phyloP scores from a whole-genome alignment of 495 filamentous ascomycete genomes.

The Penicillium antarcticum region DNA sequence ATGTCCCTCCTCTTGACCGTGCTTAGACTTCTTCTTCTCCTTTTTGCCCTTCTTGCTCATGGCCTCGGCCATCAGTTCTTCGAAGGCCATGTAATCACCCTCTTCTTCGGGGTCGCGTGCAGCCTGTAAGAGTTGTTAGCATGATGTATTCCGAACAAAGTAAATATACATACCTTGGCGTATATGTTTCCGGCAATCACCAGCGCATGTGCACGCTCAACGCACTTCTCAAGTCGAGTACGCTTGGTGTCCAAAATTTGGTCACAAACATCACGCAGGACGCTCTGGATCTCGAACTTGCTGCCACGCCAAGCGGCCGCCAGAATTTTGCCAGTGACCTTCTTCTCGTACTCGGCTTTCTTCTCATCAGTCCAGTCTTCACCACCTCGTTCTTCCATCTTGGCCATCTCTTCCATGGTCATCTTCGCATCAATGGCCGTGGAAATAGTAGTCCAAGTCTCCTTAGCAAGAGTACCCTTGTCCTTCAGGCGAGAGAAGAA shows the following conservation, averaged over 20 bases:
- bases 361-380: slow-evolving; percentile 99
- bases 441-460: slow-evolving; percentile 96
- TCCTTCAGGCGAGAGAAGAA: slow-evolving; percentile 94
- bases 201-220: slow-evolving; percentile 88
- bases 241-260: slow-evolving; percentile 72
- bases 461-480: slow-evolving; percentile 93
- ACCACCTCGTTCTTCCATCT: slow-evolving; percentile 88
- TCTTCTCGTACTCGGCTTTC: slow-evolving; percentile 91
- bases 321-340: slow-evolving; percentile 97
- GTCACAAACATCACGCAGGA: slow-evolving; percentile 84
- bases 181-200: slow-evolving; percentile 86
- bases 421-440: slow-evolving; percentile 97
- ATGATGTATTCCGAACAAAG: background rate
- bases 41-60: slow-evolving; percentile 85
- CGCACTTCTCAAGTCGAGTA: slow-evolving; percentile 74
- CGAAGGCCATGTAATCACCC: slow-evolving; percentile 97
- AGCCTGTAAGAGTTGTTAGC: slow-evolving; percentile 53
- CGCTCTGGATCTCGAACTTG: slow-evolving; percentile 97
- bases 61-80: slow-evolving; percentile 95
- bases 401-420: slow-evolving; percentile 99
- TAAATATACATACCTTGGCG: slow-evolving; percentile 59
- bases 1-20: slow-evolving; percentile 13
- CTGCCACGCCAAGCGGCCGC: slow-evolving; percentile 95
- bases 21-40: slow-evolving; percentile 55
- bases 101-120: slow-evolving; percentile 91